A percentile compares a stretch with the other conserved stretches of the same genome.
phyloP scores from a whole-genome alignment of 805 yeast species.

The Tanozyma kutaoensis region DNA sequence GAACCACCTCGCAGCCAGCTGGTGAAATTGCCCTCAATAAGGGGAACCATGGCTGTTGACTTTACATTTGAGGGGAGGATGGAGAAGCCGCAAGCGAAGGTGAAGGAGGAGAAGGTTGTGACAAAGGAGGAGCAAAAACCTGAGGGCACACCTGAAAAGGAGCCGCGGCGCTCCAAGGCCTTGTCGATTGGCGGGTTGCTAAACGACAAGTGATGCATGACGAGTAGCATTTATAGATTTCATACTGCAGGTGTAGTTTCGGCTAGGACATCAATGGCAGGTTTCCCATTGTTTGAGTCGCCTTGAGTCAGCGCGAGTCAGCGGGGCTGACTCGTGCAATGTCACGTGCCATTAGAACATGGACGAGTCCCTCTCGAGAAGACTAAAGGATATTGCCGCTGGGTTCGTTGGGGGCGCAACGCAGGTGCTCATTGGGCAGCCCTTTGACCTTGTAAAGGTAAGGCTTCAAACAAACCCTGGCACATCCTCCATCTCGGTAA shows the following conservation, averaged over 20 bases:
- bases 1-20: not conserved
- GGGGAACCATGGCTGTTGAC: constrained; percentile 6
- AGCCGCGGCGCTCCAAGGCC: constrained; percentile 6
- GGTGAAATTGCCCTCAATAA: constrained; percentile 6
- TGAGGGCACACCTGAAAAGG: constrained; percentile 3
- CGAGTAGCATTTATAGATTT: too few relatives aligned
- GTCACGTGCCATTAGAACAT: too few relatives aligned
- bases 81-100: constrained; percentile 14
- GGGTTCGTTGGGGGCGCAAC: constrained; percentile 35
- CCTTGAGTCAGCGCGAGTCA: too few relatives aligned
- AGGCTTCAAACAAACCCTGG: constrained; percentile 25
- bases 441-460: constrained; percentile 30
- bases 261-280: not conserved
- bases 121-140: constrained; percentile 1
- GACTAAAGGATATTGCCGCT: constrained; percentile 27
- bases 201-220: constrained; percentile 13
- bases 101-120: constrained; percentile 1
- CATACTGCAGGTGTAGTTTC: not conserved
- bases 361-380: constrained; percentile 22
- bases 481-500: constrained; percentile 17
- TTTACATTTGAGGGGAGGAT: constrained; percentile 5
- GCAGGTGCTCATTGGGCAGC: constrained; percentile 33
- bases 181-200: constrained; percentile 28
- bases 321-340: too few relatives aligned
- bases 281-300: not conserved